Conservation (phyloP, 2,329 filamentous ascomycete species). For the Teratosphaeria zuluensis region DNA sequence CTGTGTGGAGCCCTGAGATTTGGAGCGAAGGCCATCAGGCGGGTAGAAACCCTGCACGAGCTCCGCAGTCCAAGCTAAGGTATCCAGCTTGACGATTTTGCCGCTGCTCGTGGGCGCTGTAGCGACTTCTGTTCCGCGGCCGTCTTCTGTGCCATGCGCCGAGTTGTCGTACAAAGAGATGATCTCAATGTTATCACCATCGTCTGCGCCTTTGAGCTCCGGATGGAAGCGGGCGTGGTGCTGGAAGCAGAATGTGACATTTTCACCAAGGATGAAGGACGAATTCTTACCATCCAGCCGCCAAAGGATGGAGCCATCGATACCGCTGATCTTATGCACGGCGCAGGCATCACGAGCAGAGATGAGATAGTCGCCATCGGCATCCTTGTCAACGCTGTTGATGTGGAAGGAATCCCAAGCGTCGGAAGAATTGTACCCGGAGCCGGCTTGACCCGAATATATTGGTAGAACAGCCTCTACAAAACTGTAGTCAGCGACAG, state of each 20-base stretch:
- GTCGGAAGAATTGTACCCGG: conserved; percentile 13
- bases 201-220: conserved; percentile 21
- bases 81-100: conserved; percentile 10
- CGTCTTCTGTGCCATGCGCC: conserved; percentile 4
- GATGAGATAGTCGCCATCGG: conserved; percentile 42
- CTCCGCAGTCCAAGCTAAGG: conserved; percentile 4
- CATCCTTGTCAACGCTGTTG: conserved; percentile 43
- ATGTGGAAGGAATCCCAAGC: conserved; percentile 47
- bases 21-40: conserved; percentile 28
- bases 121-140: conserved; percentile 8
- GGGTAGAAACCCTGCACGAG: conserved; percentile 6
- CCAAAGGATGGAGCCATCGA: conserved; percentile 41
- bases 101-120: conserved; percentile 17
- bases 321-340: conserved; percentile 37
- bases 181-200: conserved; percentile 28
- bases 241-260: conserved; percentile 36
- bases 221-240: conserved; percentile 38
- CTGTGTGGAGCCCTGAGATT: conserved; percentile 43
- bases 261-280: conserved; percentile 7
- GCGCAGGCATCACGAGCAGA: conserved; percentile 41
- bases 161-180: conserved; percentile 46
- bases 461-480: background rate
- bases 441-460: background rate
- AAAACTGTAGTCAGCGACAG: background rate
- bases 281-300: conserved; percentile 26